These are phyloP conservation scores for Thelonectria discophora DNA, from an alignment of 2,329 filamentous ascomycete genomes.

Conservation along the genomic window DNA sequence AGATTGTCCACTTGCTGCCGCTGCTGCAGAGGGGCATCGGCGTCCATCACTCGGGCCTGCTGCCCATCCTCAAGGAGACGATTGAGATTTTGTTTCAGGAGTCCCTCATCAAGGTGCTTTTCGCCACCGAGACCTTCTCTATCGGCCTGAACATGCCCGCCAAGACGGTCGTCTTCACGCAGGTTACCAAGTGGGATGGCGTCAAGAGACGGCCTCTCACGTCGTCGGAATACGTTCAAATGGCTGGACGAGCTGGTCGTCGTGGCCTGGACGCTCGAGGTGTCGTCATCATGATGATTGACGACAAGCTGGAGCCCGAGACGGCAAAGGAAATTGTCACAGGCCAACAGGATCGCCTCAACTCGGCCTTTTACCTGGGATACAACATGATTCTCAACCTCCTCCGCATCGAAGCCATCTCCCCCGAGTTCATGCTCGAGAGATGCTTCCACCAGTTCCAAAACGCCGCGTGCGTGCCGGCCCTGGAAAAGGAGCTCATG, in stretches of 20 bases:
- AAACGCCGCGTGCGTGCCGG: slow-evolving; percentile 86
- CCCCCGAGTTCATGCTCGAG: slow-evolving; percentile 98
- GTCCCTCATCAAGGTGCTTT: slow-evolving; percentile 95
- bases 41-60: slow-evolving; percentile 93
- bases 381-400: slow-evolving; percentile 99
- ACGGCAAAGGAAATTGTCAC: slow-evolving; percentile 96
- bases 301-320: slow-evolving; percentile 93
- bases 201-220: slow-evolving; percentile 82
- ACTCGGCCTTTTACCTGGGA: slow-evolving; percentile 95
- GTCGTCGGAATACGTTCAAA: slow-evolving; percentile 96
- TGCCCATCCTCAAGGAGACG: slow-evolving; percentile 97
- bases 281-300: slow-evolving; percentile 99
- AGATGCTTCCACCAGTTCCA: slow-evolving; percentile 98
- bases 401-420: slow-evolving; percentile 98
- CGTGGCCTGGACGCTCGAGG: slow-evolving; percentile 96
- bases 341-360: slow-evolving; percentile 94
- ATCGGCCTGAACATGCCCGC: slow-evolving; percentile 99
- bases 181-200: slow-evolving; percentile 94
- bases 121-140: slow-evolving; percentile 98
- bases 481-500: slow-evolving; percentile 83
- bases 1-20: slow-evolving; percentile 90
- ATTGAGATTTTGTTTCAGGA: slow-evolving; percentile 99
- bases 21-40: slow-evolving; percentile 91
- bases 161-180: slow-evolving; percentile 99
- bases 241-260: slow-evolving; percentile 96